Base-by-base conservation (phyloP, 2,329 filamentous ascomycete genomes). In the Aspergillus pseudoterreus region DNA sequence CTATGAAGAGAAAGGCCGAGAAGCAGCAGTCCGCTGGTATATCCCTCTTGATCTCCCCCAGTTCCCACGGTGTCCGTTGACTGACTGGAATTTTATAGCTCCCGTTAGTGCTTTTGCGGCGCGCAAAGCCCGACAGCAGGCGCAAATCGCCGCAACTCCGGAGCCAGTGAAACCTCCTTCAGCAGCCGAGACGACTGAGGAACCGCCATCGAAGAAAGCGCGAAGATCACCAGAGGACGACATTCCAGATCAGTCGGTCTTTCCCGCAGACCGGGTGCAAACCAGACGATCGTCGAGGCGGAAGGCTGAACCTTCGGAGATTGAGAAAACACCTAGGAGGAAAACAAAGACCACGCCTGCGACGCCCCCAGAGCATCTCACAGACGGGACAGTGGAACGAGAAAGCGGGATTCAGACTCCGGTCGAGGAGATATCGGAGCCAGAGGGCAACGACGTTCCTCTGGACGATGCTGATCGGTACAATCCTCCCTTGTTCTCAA, bases 61-160 rank as follows among this genome's bases (percentile, higher is more conserved):
- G 35, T 14, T 27, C 32, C 22, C 4, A 2, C 22, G 21, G 43
- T n/a, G 32, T 35, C 27, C 27, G 51, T 45, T 51, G 39, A 57
- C 51, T 19, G 39, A 42, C 50, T 41, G 51, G 48, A 55, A 51
- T 45, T 45, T 57, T 38, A 22, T 57, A 68, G 68, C 59, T 49
- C 67, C 67, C n/a, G 59, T 74, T 53, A 75, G 72, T 54, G 72
- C 72, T 42, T 57, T 75, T 55, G 72, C 72, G 24, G 72, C 72
- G 53, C 72, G 71, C 59, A 72, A 65, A 67, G 69, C 69, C 59
- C 64, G 68, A 47, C 67, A 69, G 52, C 64, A 66, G 47, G 57
- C 60, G 43, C 66, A 64, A 49, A 55, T 43, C 39, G 55, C 53
- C 24, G 44, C 53, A n/a, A 38, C 56, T 19, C 44, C 57, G 27